These are phyloP conservation scores for Wickerhamiella galacta DNA, from an alignment of 805 yeast genomes.

Conservation along the genomic window DNA sequence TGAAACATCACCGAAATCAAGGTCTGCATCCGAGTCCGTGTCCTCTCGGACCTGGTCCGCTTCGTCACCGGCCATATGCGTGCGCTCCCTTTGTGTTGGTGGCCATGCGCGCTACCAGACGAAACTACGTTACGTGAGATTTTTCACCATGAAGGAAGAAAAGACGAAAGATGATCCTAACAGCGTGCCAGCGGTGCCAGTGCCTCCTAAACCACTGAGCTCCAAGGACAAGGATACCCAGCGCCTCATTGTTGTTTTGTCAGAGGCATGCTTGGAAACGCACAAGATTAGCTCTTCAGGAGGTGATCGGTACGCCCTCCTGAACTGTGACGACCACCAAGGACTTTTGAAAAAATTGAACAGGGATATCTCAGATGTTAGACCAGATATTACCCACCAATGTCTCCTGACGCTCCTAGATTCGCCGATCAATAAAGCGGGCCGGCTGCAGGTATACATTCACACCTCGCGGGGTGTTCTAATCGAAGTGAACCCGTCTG, in stretches of 20 bases:
- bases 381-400: conserved; percentile 99
- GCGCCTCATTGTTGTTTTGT: conserved; percentile 81
- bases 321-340: conserved; percentile 97
- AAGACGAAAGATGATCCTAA: conserved; percentile 16
- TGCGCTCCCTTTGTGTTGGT: too few species aligned
- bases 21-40: too few species aligned
- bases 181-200: conserved; percentile 67
- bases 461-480: conserved; percentile 91
- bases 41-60: too few species aligned
- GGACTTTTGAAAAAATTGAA: conserved; percentile 90
- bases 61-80: too few species aligned
- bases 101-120: too few species aligned
- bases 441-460: conserved; percentile 87
- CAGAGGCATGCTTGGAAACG: conserved; percentile 92
- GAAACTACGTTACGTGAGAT: too few species aligned
- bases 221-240: conserved; percentile 77
- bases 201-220: conserved; percentile 62
- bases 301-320: conserved; percentile 81
- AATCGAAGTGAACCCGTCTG: conserved; percentile 89
- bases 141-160: too few species aligned
- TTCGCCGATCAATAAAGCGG: conserved; percentile 97
- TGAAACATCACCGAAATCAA: too few species aligned
- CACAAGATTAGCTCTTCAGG: conserved; percentile 67
- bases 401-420: conserved; percentile 86
- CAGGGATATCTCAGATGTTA: conserved; percentile 90